Conservation (phyloP, 2,329 filamentous ascomycete species). For the Monosporascus ibericus region DNA sequence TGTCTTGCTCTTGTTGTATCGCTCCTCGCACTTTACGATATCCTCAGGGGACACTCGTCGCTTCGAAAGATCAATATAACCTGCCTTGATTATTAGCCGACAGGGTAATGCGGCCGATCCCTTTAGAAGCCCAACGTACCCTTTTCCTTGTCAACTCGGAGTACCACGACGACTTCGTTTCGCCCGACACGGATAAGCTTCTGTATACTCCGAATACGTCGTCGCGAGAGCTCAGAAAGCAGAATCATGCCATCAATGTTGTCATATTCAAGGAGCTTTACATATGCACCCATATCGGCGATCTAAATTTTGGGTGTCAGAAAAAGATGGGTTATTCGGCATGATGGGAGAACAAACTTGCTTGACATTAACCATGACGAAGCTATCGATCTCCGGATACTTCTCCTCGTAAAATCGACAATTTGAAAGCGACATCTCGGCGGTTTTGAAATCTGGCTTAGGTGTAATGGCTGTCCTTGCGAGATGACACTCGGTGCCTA, state of each 20-base stretch:
- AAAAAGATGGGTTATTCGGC: conserved; percentile 1
- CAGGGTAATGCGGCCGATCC: conserved; percentile 4
- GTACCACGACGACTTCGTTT: conserved; percentile 97
- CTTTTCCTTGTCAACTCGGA: conserved; percentile 99
- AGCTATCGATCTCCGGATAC: conserved; percentile 97
- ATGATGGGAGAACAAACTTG: conserved; percentile 50
- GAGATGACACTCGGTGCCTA: no score
- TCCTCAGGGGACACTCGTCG: conserved; percentile 96
- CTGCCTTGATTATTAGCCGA: conserved; percentile 32
- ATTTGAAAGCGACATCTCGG: conserved; percentile 89
- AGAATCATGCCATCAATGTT: conserved; percentile 99
- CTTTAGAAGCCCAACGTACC: conserved; percentile 41
- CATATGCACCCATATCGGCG: conserved; percentile 99
- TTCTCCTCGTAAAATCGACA: conserved; percentile 98
- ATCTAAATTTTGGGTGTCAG: conserved; percentile 52
- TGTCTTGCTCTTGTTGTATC: conserved; percentile 99
- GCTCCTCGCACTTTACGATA: conserved; percentile 96
- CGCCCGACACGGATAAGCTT: conserved; percentile 97
- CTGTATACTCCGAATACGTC: conserved; percentile 98
- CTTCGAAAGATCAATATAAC: conserved; percentile 98
- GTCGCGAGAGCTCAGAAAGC: conserved; percentile 91
- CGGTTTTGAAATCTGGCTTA: conserved; percentile 38
- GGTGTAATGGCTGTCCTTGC: conserved; percentile 11
- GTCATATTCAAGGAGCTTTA: conserved; percentile 98
- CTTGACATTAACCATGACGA: conserved; percentile 99